These are phyloP conservation scores for Posidonia oceanica DNA, from an alignment of 116 monocot genomes.

Conservation along the genomic window DNA sequence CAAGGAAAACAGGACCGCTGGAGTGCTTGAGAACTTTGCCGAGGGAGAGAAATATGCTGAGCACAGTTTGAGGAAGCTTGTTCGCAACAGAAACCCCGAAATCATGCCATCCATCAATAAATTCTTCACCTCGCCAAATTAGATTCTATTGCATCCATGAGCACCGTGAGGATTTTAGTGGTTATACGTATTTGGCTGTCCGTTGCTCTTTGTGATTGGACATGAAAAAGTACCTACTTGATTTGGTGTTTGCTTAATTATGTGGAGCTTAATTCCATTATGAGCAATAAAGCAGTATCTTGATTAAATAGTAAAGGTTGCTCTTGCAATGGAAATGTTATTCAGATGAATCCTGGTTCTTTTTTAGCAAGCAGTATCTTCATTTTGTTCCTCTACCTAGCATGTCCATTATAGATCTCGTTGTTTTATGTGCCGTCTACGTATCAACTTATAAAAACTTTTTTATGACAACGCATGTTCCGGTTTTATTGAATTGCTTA, in stretches of 20 bases:
- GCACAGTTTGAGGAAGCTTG: conserved; percentile 18
- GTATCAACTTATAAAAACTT: too few species aligned
- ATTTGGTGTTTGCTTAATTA: not conserved
- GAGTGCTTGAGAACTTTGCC: conserved; percentile 17
- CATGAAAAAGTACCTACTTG: not conserved
- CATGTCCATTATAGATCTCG: too few species aligned
- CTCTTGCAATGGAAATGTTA: too few species aligned
- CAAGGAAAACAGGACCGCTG: conserved; percentile 17
- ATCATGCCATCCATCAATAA: conserved; percentile 29
- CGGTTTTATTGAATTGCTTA: too few species aligned
- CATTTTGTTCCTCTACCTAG: too few species aligned
- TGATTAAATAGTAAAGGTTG: too few species aligned
- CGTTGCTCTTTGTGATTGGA: not conserved
- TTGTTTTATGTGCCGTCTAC: too few species aligned
- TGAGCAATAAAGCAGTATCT: too few species aligned
- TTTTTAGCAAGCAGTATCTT: too few species aligned
- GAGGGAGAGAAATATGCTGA: conserved; percentile 23
- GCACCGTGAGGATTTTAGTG: not conserved
- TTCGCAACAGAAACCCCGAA: conserved; percentile 21
- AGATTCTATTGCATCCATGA: not conserved
- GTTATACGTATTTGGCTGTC: not conserved
- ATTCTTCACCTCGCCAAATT: conserved; percentile 23
- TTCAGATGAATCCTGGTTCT: too few species aligned
- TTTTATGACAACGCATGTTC: too few species aligned
- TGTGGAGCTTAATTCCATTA: not conserved